Conservation (phyloP, 495 filamentous ascomycete species). For the Beverwykella pulmonaria region DNA sequence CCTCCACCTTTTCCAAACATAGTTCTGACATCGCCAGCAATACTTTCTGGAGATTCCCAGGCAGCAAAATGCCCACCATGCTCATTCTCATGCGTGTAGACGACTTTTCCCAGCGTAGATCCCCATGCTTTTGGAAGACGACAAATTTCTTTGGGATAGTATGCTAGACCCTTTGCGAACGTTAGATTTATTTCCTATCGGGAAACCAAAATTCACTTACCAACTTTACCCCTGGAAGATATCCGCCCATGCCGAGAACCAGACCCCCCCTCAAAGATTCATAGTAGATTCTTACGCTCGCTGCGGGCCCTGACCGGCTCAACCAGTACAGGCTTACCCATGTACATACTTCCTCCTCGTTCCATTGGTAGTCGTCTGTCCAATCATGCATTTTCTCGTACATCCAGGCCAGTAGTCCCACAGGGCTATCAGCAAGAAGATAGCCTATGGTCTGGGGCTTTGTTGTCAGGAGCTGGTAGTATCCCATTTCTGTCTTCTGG, state of each 20-base stretch:
- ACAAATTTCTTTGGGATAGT: slow-evolving; percentile 28
- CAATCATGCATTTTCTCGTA: slow-evolving; percentile 57
- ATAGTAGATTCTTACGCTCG: slow-evolving; percentile 55
- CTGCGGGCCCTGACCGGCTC: slow-evolving; percentile 53
- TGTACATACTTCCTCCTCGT: slow-evolving; percentile 57
- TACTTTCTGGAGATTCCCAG: slow-evolving; percentile 12
- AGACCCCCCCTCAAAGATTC: slow-evolving; percentile 33
- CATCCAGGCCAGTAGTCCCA: slow-evolving; percentile 58
- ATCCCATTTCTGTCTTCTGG: slow-evolving; percentile 46
- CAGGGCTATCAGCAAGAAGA: slow-evolving; percentile 55
- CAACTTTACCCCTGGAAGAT: too few relatives aligned
- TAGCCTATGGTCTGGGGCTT: slow-evolving; percentile 56
- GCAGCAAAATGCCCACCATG: slow-evolving; percentile 33
- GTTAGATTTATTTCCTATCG: slow-evolving; percentile 19
- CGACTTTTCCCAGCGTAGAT: slow-evolving; percentile 21
- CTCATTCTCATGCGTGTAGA: slow-evolving; percentile 15
- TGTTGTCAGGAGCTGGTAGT: slow-evolving; percentile 52
- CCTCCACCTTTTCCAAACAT: slow-evolving; percentile 21
- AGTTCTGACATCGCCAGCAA: slow-evolving; percentile 20
- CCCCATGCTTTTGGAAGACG: slow-evolving; percentile 13
- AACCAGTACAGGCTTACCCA: slow-evolving; percentile 60
- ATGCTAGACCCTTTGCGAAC: slow-evolving; percentile 3
- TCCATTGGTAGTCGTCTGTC: slow-evolving; percentile 56
- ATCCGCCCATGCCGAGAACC: too few relatives aligned
- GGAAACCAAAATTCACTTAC: too few relatives aligned